Conservation (phyloP, 768 basidiomycete genomes). For the Russula dissimulans region DNA sequence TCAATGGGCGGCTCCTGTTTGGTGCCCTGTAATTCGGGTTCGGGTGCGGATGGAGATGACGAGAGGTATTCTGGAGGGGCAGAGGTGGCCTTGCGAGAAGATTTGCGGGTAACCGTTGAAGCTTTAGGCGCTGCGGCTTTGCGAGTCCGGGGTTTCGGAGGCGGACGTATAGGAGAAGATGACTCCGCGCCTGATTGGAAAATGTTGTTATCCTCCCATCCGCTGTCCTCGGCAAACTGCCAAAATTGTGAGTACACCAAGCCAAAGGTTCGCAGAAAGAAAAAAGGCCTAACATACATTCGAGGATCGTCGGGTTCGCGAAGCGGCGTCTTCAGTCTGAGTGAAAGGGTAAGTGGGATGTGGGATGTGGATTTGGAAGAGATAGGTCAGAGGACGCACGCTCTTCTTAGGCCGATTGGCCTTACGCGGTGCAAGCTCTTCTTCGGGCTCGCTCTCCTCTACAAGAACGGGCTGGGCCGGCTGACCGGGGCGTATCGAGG, state of each 20-base stretch:
- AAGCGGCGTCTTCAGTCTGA: constrained; percentile 41
- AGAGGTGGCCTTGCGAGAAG: constrained; percentile 57
- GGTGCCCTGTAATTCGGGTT: background rate
- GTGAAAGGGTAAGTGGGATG: background rate
- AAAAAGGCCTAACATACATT: constrained; percentile 12
- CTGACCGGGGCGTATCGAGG: constrained; percentile 29
- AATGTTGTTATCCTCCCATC: constrained; percentile 86
- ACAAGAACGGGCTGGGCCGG: constrained; percentile 37
- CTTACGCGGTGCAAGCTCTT: constrained; percentile 51
- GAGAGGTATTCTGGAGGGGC: constrained; percentile 48
- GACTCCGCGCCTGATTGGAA: constrained; percentile 87
- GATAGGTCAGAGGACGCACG: constrained; percentile 28
- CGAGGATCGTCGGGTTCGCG: constrained; percentile 49
- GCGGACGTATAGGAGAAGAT: constrained; percentile 65
- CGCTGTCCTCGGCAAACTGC: constrained; percentile 54
- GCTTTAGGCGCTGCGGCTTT: constrained; percentile 37
- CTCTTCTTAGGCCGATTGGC: constrained; percentile 50
- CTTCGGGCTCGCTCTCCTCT: constrained; percentile 76
- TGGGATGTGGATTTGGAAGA: background rate
- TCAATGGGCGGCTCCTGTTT: constrained; percentile 7
- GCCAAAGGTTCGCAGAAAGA: background rate
- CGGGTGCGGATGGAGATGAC: constrained; percentile 19
- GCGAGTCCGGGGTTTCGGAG: constrained; percentile 33
- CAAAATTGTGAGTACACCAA: background rate
- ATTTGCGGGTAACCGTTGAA: constrained; percentile 34